Percentiles rank a stretch among this genome's conserved stretches.
Conservation (phyloP, 73 alveolate species). For the Paramecium bursaria region DNA sequence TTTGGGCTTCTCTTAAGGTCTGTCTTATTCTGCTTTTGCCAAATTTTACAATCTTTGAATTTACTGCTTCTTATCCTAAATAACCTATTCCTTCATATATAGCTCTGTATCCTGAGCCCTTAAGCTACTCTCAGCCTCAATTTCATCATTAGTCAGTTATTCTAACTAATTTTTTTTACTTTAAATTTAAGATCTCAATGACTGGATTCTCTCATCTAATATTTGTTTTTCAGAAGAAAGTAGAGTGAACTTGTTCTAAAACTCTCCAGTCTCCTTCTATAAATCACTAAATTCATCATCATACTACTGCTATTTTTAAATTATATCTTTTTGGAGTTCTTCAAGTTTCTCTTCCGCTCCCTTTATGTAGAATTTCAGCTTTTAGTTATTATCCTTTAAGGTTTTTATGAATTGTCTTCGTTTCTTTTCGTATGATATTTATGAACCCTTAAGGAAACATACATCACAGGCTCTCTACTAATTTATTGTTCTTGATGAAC, state of each 20-base stretch:
- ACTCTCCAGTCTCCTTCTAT: constrained; percentile 1
- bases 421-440: background rate
- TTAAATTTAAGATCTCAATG: background rate
- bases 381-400: background rate
- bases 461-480: constrained; percentile 8
- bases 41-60: constrained; percentile 9
- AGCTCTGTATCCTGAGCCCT: constrained; percentile 6
- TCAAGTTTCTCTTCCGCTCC: background rate
- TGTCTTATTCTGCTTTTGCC: too few species aligned
- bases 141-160: background rate
- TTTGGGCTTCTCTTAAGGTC: too few species aligned
- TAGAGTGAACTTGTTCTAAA: background rate
- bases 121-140: background rate
- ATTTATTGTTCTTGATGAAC: background rate
- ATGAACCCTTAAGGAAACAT: constrained; percentile 4
- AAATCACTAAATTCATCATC: background rate
- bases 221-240: background rate
- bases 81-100: constrained; percentile 1
- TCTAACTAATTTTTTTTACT: background rate
- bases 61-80: constrained; percentile 5
- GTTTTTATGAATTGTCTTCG: background rate
- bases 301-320: background rate
- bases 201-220: background rate
- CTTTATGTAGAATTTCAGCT: background rate
- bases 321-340: background rate